Percentiles rank a stretch among this genome's conserved stretches.
Evolutionary conservation across 768 basidiomycete genomes (phyloP).

Genomic region (Hemileccinum impolitum): DNA sequence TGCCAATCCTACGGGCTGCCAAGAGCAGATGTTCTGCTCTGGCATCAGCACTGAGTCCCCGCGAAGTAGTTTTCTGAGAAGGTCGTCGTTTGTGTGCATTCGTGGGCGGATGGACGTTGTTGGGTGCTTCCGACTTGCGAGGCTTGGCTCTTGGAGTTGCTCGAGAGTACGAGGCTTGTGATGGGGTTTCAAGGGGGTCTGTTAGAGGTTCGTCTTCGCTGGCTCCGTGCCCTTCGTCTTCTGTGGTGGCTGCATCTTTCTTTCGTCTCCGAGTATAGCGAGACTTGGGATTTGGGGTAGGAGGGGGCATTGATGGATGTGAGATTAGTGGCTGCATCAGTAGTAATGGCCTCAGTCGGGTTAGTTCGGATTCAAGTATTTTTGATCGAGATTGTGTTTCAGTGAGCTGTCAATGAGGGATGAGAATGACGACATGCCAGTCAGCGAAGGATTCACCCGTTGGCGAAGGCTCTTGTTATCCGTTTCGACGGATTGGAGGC

Average conservation of each 20-base stretch:
- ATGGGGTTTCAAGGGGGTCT: conserved; percentile 19
- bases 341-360: conserved; percentile 63
- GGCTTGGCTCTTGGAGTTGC: conserved; percentile 22
- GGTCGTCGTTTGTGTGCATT: conserved; percentile 23
- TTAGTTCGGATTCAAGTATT: conserved; percentile 60
- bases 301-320: conserved; percentile 14
- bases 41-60: conserved; percentile 54
- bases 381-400: conserved; percentile 54
- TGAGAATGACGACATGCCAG: conserved; percentile 1
- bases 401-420: conserved; percentile 43
- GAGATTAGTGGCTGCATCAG: conserved; percentile 55
- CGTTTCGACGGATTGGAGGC: conserved; percentile 48
- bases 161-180: conserved; percentile 11
- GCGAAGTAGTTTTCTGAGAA: conserved; percentile 25
- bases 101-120: conserved; percentile 3
- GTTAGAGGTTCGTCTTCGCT: conserved; percentile 28
- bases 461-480: conserved; percentile 62
- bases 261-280: conserved; percentile 24
- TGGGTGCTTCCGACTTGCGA: conserved; percentile 19
- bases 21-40: conserved; percentile 67
- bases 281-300: conserved; percentile 22
- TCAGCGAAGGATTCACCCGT: conserved; percentile 42
- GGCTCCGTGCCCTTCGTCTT: conserved; percentile 24
- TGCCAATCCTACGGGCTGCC: conserved; percentile 68
- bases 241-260: conserved; percentile 21